A percentile compares a stretch with the other conserved stretches of the same genome.
Conservation (phyloP, 1,139 yeast genomes). For the Meyerozyma elateridarum region DNA sequence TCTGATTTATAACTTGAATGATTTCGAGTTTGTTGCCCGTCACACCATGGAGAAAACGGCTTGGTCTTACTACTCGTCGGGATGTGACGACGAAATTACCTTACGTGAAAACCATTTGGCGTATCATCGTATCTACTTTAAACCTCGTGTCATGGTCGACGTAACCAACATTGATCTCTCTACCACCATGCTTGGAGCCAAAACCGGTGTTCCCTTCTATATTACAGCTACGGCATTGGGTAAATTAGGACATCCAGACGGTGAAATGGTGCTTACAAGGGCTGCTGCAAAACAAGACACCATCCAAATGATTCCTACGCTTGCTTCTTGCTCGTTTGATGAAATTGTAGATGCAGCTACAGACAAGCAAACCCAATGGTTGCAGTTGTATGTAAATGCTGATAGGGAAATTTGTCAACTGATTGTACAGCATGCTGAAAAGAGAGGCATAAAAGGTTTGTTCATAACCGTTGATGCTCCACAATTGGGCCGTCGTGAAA, state of each 20-base stretch:
- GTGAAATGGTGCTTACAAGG: conserved; percentile 46
- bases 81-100: conserved; percentile 88
- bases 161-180: conserved; percentile 49
- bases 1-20: conserved; percentile 67
- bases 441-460: conserved; percentile 70
- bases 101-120: conserved; percentile 86
- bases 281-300: conserved; percentile 45
- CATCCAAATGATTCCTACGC: conserved; percentile 54
- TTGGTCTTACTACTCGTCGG: conserved; percentile 91
- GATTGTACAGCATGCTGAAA: conserved; percentile 68
- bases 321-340: conserved; percentile 52
- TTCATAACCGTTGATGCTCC: conserved; percentile 95
- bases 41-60: conserved; percentile 71
- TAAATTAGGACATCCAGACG: conserved; percentile 51
- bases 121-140: conserved; percentile 79
- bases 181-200: conserved; percentile 48
- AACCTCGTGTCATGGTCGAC: conserved; percentile 75
- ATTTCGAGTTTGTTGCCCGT: conserved; percentile 82
- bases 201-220: conserved; percentile 50
- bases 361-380: conserved; percentile 27
- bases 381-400: conserved; percentile 45
- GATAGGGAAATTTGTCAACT: conserved; percentile 53
- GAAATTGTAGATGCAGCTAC: conserved; percentile 49
- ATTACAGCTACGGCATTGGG: conserved; percentile 58
- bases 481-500: conserved; percentile 86